Percentiles rank a stretch among this genome's conserved stretches.
These are phyloP conservation scores for Gossypium thurberi DNA, from an alignment of 345 rosid species.

Conservation along the genomic window DNA sequence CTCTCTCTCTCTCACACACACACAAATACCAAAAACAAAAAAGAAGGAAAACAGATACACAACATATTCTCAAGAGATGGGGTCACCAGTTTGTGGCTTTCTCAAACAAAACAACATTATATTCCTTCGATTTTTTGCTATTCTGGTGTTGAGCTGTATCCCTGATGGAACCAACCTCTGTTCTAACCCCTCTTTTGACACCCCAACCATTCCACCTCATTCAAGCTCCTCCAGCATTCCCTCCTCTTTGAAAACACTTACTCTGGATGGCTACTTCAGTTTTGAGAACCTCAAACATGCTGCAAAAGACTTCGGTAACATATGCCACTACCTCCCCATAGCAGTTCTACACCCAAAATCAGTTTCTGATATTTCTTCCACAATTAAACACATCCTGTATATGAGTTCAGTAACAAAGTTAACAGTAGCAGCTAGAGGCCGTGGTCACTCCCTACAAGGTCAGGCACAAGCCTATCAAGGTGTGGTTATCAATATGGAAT, in stretches of 20 bases:
- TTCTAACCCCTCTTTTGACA: conserved; percentile 33
- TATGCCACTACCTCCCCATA: conserved; percentile 50
- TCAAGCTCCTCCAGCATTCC: conserved; percentile 25
- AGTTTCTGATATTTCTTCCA: conserved; percentile 67
- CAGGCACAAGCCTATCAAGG: conserved; percentile 85
- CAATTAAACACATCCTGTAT: conserved; percentile 43
- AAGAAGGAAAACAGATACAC: background rate
- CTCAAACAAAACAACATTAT: conserved; percentile 35
- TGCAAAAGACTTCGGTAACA: conserved; percentile 81
- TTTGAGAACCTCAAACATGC: conserved; percentile 53
- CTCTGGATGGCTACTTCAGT: conserved; percentile 56
- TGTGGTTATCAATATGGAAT: conserved; percentile 74
- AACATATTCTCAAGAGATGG: conserved; percentile 39
- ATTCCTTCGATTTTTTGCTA: conserved; percentile 38
- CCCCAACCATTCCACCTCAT: conserved; percentile 23
- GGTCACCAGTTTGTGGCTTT: conserved; percentile 33
- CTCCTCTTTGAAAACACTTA: conserved; percentile 35
- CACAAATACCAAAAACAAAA: background rate
- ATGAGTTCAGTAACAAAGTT: conserved; percentile 58
- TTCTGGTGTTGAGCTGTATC: conserved; percentile 52
- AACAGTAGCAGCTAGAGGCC: conserved; percentile 90
- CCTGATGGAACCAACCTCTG: conserved; percentile 46
- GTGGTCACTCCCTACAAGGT: conserved; percentile 92
- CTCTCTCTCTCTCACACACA: conserved; percentile 1
- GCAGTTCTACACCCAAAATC: conserved; percentile 77